Percentiles rank a stretch among this genome's conserved stretches.
These are phyloP conservation scores for Naematelia aurantialba DNA, from an alignment of 768 basidiomycete species.

Conservation along the genomic window DNA sequence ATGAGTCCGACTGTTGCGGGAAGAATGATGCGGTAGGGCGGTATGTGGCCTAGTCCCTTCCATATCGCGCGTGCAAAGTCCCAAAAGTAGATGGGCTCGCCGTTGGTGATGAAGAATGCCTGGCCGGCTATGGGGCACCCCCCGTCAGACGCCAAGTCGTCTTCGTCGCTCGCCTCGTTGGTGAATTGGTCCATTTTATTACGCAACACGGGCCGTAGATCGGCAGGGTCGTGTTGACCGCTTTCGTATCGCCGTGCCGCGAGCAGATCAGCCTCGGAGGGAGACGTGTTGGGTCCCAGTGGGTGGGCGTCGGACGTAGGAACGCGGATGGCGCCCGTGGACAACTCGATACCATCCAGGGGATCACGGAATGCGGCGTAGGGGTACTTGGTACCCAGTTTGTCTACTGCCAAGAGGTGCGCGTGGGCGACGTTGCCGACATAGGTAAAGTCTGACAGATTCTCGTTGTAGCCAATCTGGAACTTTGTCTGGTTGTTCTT, in stretches of 20 bases:
- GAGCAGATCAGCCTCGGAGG: constrained; percentile 57
- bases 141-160: constrained; percentile 41
- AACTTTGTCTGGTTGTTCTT: constrained; percentile 78
- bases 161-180: constrained; percentile 40
- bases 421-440: constrained; percentile 92
- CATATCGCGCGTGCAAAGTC: constrained; percentile 81
- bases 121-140: constrained; percentile 79
- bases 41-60: constrained; percentile 58
- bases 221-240: constrained; percentile 50
- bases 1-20: constrained; percentile 65
- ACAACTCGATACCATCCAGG: constrained; percentile 62
- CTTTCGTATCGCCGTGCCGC: constrained; percentile 55
- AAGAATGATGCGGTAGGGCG: constrained; percentile 57
- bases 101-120: constrained; percentile 94
- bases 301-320: constrained; percentile 79
- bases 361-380: constrained; percentile 56
- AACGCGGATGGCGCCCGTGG: constrained; percentile 63
- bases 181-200: constrained; percentile 79
- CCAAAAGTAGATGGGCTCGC: constrained; percentile 95
- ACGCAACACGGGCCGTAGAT: constrained; percentile 60
- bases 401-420: constrained; percentile 89
- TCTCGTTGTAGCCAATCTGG: constrained; percentile 90
- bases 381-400: constrained; percentile 57
- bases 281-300: constrained; percentile 72
- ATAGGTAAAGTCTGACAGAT: constrained; percentile 94